phyloP scores from a whole-genome alignment of 257 asterid species.

The Apocynum venetum region DNA sequence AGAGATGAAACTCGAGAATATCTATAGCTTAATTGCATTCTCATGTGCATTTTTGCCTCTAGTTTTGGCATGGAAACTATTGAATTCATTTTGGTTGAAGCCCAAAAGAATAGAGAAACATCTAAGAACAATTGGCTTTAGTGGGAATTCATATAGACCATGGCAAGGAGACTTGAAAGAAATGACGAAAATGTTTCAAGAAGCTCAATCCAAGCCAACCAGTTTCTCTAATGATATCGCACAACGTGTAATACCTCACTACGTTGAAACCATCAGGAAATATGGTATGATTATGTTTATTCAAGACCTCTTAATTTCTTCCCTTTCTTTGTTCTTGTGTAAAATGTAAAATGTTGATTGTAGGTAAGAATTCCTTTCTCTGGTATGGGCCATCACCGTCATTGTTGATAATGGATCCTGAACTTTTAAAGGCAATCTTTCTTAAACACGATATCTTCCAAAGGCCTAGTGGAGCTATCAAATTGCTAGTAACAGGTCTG shows the following conservation, averaged over 20 bases:
- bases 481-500: conserved; percentile 9
- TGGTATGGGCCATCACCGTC: conserved; percentile 24
- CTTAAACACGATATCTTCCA: not conserved
- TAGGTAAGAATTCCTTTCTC: conserved; percentile 16
- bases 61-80: conserved; percentile 10
- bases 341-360: not conserved
- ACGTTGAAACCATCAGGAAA: conserved; percentile 13
- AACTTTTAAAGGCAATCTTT: conserved; percentile 17
- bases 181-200: conserved; percentile 7
- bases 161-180: conserved; percentile 22
- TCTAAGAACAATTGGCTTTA: conserved; percentile 20
- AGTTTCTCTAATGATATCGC: conserved; percentile 20
- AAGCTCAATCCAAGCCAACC: conserved; percentile 23
- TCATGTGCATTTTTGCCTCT: not conserved
- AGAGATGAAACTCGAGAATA: too few relatives aligned
- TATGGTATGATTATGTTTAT: conserved; percentile 3
- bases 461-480: conserved; percentile 15
- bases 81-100: conserved; percentile 10
- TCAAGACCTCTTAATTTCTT: too few relatives aligned
- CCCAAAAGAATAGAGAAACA: conserved; percentile 23
- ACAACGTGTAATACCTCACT: conserved; percentile 19
- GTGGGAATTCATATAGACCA: conserved; percentile 21
- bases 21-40: not conserved
- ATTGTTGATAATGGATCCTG: conserved; percentile 18
- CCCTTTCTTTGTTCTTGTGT: too few relatives aligned